Evolutionary conservation across 441 rosid genomes (phyloP).

Genomic region (Macaranga tanarius): DNA sequence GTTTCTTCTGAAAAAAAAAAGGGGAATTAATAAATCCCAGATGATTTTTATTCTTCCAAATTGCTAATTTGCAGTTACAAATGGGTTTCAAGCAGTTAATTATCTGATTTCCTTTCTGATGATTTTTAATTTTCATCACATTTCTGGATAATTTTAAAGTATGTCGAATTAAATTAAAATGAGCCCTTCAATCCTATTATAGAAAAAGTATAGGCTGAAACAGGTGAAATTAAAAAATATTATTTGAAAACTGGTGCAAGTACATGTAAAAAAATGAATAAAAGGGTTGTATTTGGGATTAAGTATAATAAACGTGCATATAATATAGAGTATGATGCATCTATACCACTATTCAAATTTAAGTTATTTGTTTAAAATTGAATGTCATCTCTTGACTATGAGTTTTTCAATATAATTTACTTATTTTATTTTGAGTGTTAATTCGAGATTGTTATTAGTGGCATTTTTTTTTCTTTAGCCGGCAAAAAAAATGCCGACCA

Average conservation of each 20-base stretch:
- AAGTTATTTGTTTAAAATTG: neutral
- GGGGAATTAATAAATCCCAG: neutral
- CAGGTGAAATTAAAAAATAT: no score
- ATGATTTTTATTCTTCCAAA: neutral
- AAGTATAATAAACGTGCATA: no score
- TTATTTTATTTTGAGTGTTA: neutral
- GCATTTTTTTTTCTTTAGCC: neutral
- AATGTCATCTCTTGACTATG: constrained; percentile 2
- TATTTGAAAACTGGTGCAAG: no score
- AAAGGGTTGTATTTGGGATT: no score
- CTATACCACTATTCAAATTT: neutral
- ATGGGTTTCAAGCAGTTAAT: neutral
- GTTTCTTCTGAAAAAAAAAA: neutral
- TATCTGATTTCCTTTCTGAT: neutral
- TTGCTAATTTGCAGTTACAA: neutral
- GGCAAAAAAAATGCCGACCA: constrained; percentile 21
- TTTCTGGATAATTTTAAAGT: no score
- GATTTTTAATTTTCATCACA: neutral
- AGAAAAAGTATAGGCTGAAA: no score
- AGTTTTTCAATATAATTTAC: neutral
- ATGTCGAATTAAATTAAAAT: no score
- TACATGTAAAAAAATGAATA: no score
- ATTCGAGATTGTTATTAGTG: neutral
- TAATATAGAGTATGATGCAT: neutral
- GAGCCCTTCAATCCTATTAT: no score